Conservation (phyloP, 805 yeast species). For the Lachancea cidri region DNA sequence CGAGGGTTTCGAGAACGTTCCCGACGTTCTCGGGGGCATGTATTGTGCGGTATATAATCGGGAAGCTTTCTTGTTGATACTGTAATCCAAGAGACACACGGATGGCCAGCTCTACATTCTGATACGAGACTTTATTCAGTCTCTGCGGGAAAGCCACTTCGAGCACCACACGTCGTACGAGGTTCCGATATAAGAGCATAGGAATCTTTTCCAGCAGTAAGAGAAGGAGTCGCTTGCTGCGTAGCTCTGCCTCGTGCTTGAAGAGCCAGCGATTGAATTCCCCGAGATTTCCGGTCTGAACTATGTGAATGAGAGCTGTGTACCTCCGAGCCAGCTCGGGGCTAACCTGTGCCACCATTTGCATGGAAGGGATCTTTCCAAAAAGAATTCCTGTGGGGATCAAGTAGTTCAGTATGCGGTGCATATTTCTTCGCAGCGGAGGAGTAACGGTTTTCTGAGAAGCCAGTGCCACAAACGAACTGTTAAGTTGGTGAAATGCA, state of each 20-base stretch:
- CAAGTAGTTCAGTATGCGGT: constrained; percentile 42
- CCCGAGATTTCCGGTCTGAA: constrained; percentile 41
- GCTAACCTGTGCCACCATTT: constrained; percentile 21
- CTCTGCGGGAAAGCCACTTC: constrained; percentile 16
- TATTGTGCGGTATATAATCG: constrained; percentile 22
- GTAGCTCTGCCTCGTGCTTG: constrained; percentile 31
- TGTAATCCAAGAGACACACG: constrained; percentile 16
- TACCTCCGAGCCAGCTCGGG: constrained; percentile 33
- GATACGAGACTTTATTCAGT: constrained; percentile 26
- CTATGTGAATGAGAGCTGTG: constrained; percentile 32
- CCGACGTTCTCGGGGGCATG: constrained; percentile 23
- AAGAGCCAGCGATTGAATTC: constrained; percentile 31
- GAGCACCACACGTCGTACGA: constrained; percentile 19
- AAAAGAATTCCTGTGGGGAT: constrained; percentile 49
- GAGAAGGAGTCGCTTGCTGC: constrained; percentile 31
- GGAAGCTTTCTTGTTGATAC: neutral
- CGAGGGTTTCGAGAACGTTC: constrained; percentile 28
- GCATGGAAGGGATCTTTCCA: constrained; percentile 46
- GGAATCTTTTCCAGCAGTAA: constrained; percentile 39
- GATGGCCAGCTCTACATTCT: constrained; percentile 14
- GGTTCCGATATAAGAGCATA: constrained; percentile 39
- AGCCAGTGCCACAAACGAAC: constrained; percentile 42
- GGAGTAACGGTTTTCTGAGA: constrained; percentile 30
- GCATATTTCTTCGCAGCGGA: constrained; percentile 19
- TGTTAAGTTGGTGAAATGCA: constrained; percentile 49